phyloP scores from a whole-genome alignment of 371 early-diverging fungal species.

The Phascolomyces articulosus region DNA sequence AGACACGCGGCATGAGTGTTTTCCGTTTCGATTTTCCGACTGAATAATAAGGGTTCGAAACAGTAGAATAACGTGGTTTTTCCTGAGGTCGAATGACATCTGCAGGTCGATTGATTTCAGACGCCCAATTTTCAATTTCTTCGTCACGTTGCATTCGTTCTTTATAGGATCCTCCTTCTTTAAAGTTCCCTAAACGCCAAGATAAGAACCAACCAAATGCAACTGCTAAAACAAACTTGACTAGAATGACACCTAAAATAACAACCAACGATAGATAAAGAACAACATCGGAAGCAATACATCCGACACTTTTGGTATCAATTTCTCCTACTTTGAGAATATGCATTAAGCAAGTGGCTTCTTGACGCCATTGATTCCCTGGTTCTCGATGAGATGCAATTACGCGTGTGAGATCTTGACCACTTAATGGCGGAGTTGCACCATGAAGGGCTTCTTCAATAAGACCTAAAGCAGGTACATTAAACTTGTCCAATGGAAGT shows the following conservation, averaged over 20 bases:
- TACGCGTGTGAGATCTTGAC: conserved; percentile 46
- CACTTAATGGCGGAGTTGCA: conserved; percentile 20
- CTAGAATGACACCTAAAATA: conserved; percentile 61
- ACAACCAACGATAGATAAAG: conserved; percentile 56
- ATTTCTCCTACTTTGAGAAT: conserved; percentile 77
- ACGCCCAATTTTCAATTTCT: conserved; percentile 66
- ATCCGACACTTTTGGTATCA: conserved; percentile 72
- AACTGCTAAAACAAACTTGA: conserved; percentile 76
- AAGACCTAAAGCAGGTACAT: conserved; percentile 35
- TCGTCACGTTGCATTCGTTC: conserved; percentile 58
- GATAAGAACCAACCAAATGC: conserved; percentile 77
- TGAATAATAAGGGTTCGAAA: conserved; percentile 19
- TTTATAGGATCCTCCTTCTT: conserved; percentile 49
- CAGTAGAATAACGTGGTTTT: conserved; percentile 9
- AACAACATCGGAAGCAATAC: conserved; percentile 71
- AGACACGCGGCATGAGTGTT: conserved; percentile 41
- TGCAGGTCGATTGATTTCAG: conserved; percentile 51
- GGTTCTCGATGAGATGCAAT: conserved; percentile 26
- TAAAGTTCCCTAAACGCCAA: conserved; percentile 62
- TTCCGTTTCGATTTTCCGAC: conserved; percentile 20
- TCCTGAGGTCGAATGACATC: conserved; percentile 30
- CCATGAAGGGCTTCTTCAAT: conserved; percentile 31
- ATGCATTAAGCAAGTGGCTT: conserved; percentile 65
- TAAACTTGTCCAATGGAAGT: conserved; percentile 30
- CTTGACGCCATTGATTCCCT: conserved; percentile 28